phyloP scores from a whole-genome alignment of 192 early-diverging fungal genomes.

The Coemansia sp. region DNA sequence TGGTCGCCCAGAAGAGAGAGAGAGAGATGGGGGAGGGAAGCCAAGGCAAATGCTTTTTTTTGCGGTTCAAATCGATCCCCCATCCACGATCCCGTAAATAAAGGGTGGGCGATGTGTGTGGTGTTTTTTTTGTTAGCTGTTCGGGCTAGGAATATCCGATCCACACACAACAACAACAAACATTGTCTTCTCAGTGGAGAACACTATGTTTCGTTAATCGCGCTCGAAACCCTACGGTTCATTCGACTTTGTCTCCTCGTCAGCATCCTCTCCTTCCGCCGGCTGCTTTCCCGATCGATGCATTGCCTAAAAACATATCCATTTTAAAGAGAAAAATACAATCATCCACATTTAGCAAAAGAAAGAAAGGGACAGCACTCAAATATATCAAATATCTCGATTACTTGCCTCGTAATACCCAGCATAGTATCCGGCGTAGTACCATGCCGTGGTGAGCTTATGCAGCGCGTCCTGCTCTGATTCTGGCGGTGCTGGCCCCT shows the following conservation, averaged over 20 bases:
- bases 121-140: no score
- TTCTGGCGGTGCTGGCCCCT: slow-evolving; percentile 12
- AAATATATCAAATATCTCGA: background rate
- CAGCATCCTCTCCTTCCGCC: background rate
- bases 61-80: no score
- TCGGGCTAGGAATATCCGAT: no score
- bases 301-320: background rate
- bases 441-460: slow-evolving; percentile 75
- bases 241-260: background rate
- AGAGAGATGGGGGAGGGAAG: background rate
- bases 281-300: background rate
- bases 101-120: no score
- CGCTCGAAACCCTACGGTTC: background rate
- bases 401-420: slow-evolving; percentile 67
- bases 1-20: no score
- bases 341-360: no score
- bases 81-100: no score
- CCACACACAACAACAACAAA: no score
- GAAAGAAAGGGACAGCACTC: no score
- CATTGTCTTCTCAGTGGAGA: no score
- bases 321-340: no score
- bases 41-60: background rate
- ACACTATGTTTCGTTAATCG: no score
- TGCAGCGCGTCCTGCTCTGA: slow-evolving; percentile 63
- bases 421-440: slow-evolving; percentile 74